These are phyloP conservation scores for Leptodontidium sp. DNA, from an alignment of 2,329 filamentous ascomycete species.

Conservation along the genomic window DNA sequence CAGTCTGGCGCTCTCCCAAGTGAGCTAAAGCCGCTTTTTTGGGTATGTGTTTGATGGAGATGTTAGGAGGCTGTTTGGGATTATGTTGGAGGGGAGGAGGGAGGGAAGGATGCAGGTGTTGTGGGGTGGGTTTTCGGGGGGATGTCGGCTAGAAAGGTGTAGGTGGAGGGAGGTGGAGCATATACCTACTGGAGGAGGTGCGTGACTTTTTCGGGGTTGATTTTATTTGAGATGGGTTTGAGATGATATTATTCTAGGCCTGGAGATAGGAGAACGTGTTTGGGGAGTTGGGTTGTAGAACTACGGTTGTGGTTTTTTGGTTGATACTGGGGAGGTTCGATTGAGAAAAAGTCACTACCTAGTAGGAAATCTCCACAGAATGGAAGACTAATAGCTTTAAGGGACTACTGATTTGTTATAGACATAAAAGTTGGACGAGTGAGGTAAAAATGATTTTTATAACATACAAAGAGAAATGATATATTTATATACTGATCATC, in stretches of 20 bases:
- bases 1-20: slow-evolving; percentile 32
- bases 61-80: neutral
- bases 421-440: no score
- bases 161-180: neutral
- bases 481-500: no score
- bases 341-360: no score
- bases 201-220: neutral
- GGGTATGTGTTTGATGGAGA: slow-evolving; percentile 13
- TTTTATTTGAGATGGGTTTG: neutral
- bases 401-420: no score
- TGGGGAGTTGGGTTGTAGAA: neutral
- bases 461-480: no score
- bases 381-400: no score
- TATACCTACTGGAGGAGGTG: neutral
- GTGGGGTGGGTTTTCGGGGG: neutral
- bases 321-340: neutral
- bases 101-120: no score
- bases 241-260: neutral
- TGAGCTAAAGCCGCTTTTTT: slow-evolving; percentile 29
- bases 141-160: neutral
- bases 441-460: no score
- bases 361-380: no score
- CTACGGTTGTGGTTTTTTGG: neutral
- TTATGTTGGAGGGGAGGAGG: neutral
- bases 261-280: neutral